Evolutionary conservation across 345 rosid species (phyloP), one percentile per base, ranked within the genome.

Genomic region (Mercurialis annua): DNA sequence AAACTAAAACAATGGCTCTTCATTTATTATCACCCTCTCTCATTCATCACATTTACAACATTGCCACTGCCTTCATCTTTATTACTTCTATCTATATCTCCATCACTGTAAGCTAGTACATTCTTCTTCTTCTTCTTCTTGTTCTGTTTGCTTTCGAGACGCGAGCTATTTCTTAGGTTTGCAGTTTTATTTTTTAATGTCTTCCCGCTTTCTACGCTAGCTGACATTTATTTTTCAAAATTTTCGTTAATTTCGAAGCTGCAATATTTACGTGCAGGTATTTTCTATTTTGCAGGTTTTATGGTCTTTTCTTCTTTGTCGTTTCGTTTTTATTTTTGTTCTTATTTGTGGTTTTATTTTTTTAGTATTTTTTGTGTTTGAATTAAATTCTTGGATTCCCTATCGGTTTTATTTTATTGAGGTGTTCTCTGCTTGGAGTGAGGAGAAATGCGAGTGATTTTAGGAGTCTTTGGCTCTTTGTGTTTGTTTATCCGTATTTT

Each of bases 181-280:
- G 80, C 76, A 66, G 24, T 77, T 73, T 62, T 23, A 21, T 57
- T 16, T 12, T 30, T 66, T 51, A 44, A 31, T 3, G 65, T 74
- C 58, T 46, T 77, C 86, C 87, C 90, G 70, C 70, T 68, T 77
- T 80, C 75, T 69, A 78, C 90, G 83, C 75, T 73, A n/a, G 61
- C 67, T 73, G 65, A 3, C 11, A 40, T 9, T 40, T 40, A 51
- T 62, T 81, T 24, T 34, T 62, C 63, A 70, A 68, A 73, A 53
- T 52, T n/a, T 72, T 63, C 76, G 73, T 81, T 65, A 76, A 68
- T 81, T 77, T 84, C 84, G 84, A 86, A 80, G 82, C 51, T 78
- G 58, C 27, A 14, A 23, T 68, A 14, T 24, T 43, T 26, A 30
- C 62, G 23, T n/a, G n/a, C n/a, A n/a, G n/a, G n/a, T n/a, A n/a